Evolutionary conservation across 208 protist genomes (phyloP), one percentile per base, ranked within the genome.

Genomic region (Leishmania lainsoni): DNA sequence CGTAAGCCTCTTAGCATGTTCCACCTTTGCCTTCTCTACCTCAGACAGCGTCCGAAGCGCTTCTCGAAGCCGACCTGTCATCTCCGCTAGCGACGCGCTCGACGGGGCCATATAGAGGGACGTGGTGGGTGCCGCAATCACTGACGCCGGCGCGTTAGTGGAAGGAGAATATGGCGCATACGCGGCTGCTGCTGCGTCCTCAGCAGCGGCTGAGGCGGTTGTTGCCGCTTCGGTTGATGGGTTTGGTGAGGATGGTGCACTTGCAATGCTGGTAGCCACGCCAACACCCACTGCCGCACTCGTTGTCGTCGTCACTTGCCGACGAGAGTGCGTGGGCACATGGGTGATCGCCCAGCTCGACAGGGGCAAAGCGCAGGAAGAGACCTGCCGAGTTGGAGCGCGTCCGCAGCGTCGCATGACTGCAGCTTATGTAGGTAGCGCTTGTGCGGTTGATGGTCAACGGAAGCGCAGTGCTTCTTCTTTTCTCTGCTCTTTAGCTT

Each of bases 1-100:
- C 9, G 54, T 39, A 48, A 22, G 2, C 49, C 35, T 71, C 12
- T 48, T 65, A 26, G 61, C 32, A 12, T 56, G 59, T 20, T 81
- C 79, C 9, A 80, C 79, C 70, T 87, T 87, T 17, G 84, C 80
- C 58, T 73, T 75, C 56, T 87, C 84, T 16, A 76, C 81, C 63
- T 83, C 84, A 20, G 80, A 87, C 5, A 83, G 76, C 1, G 81
- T 65, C 35, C 80, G 84, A 49, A 87, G 80, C 20, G 84, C 84
- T 32, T 49, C 65, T 32, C 84, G 84, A 75, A 87, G 59, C 14
- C 81, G 76, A 65, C 76, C 56, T 20, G 80, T 82, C 32, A 79
- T 76, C 39, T 49, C 78, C 42, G 58, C 54, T 68, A 82, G 63
- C 58, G 76, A 63, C 72, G 70, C 80, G 22, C 35, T 66, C n/a